These are phyloP conservation scores for Limonium bicolor DNA, from an alignment of 148 eudicot genomes.

Conservation along the genomic window DNA sequence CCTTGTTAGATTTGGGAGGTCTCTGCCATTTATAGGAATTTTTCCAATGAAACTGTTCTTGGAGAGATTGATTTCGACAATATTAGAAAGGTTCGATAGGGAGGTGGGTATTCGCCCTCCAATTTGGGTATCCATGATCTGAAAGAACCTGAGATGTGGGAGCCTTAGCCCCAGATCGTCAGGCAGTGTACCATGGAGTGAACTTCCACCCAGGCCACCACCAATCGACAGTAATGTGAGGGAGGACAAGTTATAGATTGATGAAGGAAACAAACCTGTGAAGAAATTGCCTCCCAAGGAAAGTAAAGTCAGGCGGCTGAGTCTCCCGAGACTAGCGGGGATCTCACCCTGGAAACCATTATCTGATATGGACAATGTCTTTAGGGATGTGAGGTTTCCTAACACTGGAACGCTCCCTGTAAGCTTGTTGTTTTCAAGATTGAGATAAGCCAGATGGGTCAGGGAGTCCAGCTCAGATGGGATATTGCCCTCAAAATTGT, in stretches of 20 bases:
- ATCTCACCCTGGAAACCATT: conserved; percentile 8
- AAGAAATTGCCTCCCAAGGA: no score
- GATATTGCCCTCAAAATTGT: conserved; percentile 13
- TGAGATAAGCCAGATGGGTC: neutral
- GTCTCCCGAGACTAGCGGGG: no score
- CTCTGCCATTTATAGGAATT: conserved; percentile 9
- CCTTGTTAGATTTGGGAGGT: neutral
- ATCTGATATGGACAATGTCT: neutral
- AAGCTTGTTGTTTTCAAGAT: conserved; percentile 3
- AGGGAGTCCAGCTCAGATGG: conserved; percentile 8
- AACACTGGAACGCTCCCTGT: conserved; percentile 5
- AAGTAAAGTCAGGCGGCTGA: no score
- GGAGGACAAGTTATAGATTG: conserved; percentile 1
- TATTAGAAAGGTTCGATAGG: neutral
- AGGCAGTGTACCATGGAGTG: conserved; percentile 14
- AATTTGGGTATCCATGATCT: neutral
- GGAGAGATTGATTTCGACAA: neutral
- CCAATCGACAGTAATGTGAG: no score
- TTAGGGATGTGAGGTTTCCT: neutral
- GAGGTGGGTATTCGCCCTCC: neutral
- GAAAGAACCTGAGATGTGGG: neutral
- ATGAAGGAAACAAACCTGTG: no score
- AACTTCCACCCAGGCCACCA: conserved; percentile 7
- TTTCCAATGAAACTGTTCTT: neutral
- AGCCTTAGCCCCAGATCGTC: conserved; percentile 9